Evolutionary conservation across 1,284 basidiomycete genomes (phyloP).

Genomic region (Cryptococcus jaspeensis): DNA sequence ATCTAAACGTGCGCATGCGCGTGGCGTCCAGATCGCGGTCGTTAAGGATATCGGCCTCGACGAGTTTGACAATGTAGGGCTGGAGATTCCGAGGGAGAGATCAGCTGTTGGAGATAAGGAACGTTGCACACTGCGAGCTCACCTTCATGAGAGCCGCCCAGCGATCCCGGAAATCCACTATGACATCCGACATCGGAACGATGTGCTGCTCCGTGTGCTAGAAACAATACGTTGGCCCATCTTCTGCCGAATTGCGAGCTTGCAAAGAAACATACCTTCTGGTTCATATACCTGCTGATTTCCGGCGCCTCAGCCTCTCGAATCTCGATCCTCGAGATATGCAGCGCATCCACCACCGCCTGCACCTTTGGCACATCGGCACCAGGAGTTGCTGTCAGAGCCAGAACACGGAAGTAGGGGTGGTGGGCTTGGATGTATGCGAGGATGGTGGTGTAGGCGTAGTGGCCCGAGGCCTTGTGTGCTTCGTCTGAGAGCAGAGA

Average conservation of each 20-base stretch:
- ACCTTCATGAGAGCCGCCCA: slow-evolving; percentile 70
- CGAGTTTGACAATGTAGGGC: slow-evolving; percentile 44
- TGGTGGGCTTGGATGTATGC: slow-evolving; percentile 90
- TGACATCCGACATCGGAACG: slow-evolving; percentile 61
- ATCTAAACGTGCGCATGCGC: slow-evolving; percentile 39
- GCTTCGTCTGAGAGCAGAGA: slow-evolving; percentile 72
- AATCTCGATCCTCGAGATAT: slow-evolving; percentile 94
- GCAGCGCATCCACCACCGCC: slow-evolving; percentile 86
- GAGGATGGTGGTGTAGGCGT: slow-evolving; percentile 87
- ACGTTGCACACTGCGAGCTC: slow-evolving; percentile 28
- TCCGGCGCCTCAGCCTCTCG: slow-evolving; percentile 89
- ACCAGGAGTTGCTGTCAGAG: slow-evolving; percentile 94
- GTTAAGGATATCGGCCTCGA: slow-evolving; percentile 38
- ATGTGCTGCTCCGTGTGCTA: slow-evolving; percentile 59
- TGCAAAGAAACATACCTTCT: slow-evolving; percentile 63
- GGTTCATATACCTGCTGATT: slow-evolving; percentile 79
- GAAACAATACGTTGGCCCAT: no score
- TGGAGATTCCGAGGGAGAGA: slow-evolving; percentile 6
- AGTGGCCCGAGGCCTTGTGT: slow-evolving; percentile 88
- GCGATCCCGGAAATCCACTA: slow-evolving; percentile 42
- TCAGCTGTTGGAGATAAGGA: neutral
- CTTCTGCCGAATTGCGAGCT: no score
- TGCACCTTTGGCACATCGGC: slow-evolving; percentile 83
- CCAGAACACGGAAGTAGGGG: slow-evolving; percentile 87
- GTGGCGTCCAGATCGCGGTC: slow-evolving; percentile 44